A percentile compares a stretch with the other conserved stretches of the same genome.
These are phyloP conservation scores for Neodidymelliopsis sp. DNA, from an alignment of 2,329 filamentous ascomycete genomes.

Conservation along the genomic window DNA sequence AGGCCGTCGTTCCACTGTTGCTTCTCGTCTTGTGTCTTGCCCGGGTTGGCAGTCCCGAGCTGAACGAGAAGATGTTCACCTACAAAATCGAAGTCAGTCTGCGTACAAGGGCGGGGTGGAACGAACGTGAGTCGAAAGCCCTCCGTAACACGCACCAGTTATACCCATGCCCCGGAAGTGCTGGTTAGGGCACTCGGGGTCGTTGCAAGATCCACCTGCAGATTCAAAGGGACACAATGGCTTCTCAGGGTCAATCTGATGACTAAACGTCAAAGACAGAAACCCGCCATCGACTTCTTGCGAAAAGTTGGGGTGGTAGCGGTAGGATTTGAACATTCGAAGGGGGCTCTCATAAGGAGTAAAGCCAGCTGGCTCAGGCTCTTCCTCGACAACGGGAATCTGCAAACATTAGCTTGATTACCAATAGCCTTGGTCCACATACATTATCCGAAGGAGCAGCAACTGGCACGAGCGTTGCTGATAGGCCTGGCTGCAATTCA, in stretches of 20 bases:
- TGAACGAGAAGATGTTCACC: conserved; percentile 78
- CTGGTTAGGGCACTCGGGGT: conserved; percentile 75
- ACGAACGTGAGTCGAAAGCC: conserved; percentile 25
- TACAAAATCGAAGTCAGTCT: conserved; percentile 55
- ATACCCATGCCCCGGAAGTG: conserved; percentile 79
- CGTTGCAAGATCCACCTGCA: conserved; percentile 74
- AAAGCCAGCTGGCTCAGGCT: conserved; percentile 44
- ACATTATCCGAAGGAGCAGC: conserved; percentile 24
- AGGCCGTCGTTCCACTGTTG: conserved; percentile 55
- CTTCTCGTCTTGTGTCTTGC: conserved; percentile 68
- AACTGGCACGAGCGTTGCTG: conserved; percentile 6
- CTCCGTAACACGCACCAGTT: conserved; percentile 70
- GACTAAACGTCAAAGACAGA: conserved; percentile 91
- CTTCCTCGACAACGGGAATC: conserved; percentile 19
- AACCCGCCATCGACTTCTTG: conserved; percentile 76
- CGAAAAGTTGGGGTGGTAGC: conserved; percentile 82
- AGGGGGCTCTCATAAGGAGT: conserved; percentile 84
- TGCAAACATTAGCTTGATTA: conserved; percentile 29
- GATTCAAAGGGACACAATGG: conserved; percentile 80
- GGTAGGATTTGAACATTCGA: conserved; percentile 82
- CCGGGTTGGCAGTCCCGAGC: conserved; percentile 69
- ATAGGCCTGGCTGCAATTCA: conserved; percentile 45
- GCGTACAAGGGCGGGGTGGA: conserved; percentile 44
- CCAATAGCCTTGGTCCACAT: conserved; percentile 19
- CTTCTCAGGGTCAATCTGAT: conserved; percentile 79